These are phyloP conservation scores for Elymus sibiricus DNA, from an alignment of 176 grass and related monocot genomes.

Conservation along the genomic window DNA sequence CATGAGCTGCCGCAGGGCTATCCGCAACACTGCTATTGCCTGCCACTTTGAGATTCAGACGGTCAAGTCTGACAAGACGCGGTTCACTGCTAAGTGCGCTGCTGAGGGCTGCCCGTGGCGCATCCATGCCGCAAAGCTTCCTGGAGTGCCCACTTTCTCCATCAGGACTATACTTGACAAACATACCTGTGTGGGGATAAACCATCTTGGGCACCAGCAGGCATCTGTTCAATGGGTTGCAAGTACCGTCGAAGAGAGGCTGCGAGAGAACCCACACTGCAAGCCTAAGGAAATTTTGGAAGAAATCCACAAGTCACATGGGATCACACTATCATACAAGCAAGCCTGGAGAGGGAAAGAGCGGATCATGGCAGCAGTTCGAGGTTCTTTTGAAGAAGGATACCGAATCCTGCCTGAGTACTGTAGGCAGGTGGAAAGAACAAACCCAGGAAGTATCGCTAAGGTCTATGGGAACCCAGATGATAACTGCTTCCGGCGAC, in stretches of 20 bases:
- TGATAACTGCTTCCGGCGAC: conserved; percentile 74
- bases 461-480: conserved; percentile 69
- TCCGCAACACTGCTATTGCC: conserved; percentile 85
- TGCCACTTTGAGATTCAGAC: conserved; percentile 99
- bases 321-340: conserved; percentile 96
- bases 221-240: conserved; percentile 99
- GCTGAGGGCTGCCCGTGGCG: conserved; percentile 83
- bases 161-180: conserved; percentile 91
- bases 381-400: conserved; percentile 95
- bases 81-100: conserved; percentile 88
- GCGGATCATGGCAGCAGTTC: conserved; percentile 86
- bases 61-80: conserved; percentile 84
- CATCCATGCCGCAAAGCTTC: conserved; percentile 90
- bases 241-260: conserved; percentile 74
- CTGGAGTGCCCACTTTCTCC: conserved; percentile 80
- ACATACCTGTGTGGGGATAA: conserved; percentile 72
- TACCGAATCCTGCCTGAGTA: conserved; percentile 86
- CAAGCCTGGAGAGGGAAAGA: conserved; percentile 99
- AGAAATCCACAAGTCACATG: conserved; percentile 94
- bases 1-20: conserved; percentile 84
- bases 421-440: conserved; percentile 78
- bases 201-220: conserved; percentile 96
- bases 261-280: conserved; percentile 95
- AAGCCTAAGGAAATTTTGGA: conserved; percentile 98
- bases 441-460: conserved; percentile 89